Evolutionary conservation across 371 early-diverging fungal species (phyloP), one percentile per base, ranked within the genome.

Genomic region (Neoconidiobolus thromboides): DNA sequence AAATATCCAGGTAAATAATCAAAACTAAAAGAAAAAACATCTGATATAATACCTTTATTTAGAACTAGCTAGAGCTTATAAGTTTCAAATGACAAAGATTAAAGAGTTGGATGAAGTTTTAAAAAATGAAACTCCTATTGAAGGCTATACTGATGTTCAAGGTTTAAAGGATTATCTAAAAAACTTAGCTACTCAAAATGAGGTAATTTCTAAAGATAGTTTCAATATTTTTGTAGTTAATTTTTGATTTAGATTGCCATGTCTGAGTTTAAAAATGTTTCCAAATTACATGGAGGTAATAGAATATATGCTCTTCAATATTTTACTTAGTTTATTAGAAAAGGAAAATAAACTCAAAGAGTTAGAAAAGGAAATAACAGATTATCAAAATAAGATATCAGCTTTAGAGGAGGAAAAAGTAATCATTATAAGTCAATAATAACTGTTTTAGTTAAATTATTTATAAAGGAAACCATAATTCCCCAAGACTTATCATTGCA

Each of bases 41-140:
- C 37, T 15, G 14, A 9, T 4, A 37, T 9, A 10, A 10, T 41
- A 41, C n/a, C 3, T 9, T 41, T 2, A 4, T 49, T 38, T 59
- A 59, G 60, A 59, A 41, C 42, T 59, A n/a, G 60, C 48, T 3
- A 46, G 41, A 7, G 60, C 48, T 6, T 59, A 59, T 26, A 59
- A 59, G 42, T 15, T 10, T 40, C 60, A 59, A 41, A 7, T 47
- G n/a, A 41, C 60, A 15, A 36, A 59, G 5, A 9, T 59, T 37
- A 59, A 59, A 51, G 50, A 10, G 2, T 10, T 59, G 7, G 60
- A 59, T 49, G 38, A 46, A 41, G 60, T 59, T 48, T 48, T 59
- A 15, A 48, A 59, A 41, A 14, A 14, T 12, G 5, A 15, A 26
- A 59, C 60, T n/a, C 60, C 60, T 15, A 50, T 59, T 14, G 50